Evolutionary conservation across 371 early-diverging fungal genomes (phyloP), one percentile per base, ranked within the genome.

Genomic region (Neoconidiobolus thromboides): DNA sequence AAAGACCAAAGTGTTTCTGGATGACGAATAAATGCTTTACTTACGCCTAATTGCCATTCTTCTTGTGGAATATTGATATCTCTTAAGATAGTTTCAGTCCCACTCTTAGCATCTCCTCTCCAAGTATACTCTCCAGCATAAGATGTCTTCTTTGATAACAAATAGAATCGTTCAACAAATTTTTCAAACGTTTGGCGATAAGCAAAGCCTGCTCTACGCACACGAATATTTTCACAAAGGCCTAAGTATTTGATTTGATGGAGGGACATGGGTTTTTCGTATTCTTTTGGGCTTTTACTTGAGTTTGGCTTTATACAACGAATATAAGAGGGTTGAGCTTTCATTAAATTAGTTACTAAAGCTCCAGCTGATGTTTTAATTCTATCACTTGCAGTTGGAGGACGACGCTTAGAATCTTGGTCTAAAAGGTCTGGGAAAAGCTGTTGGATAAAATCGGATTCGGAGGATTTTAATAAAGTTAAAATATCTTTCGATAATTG

Each of bases 221-320:
- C 92, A 65, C 96, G 90, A 66, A 99, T 95, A 69, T 98, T 94
- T 70, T 98, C 97, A 72, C 83, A 81, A 61, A 96, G 68, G 67
- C 95, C 95, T 46, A 97, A 76, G 66, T 97, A 97, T 58, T 93
- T 89, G 54, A 96, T 85, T 70, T 96, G 96, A 73, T 96, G 96
- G 49, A 91, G 84, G 4, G 93, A 93, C 69, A 92, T 80, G 67
- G 87, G 81, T 55, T 78, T 67, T 68, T 97, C 93, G 69, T 86
- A 98, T 63, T 91, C 92, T 5, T 80, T 76, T 0, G 95, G 82
- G 50, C 85, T 80, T 69, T 93, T 90, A 65, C 81, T 85, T 63
- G 87, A 85, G 68, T 98, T 97, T 43, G 99, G 99, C 69, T 97
- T 99, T 72, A 99, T 98, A 60, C 96, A 96, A 69, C 97, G 86